Evolutionary conservation across 306 rosid genomes (phyloP).

Genomic region (Castanea crenata): DNA sequence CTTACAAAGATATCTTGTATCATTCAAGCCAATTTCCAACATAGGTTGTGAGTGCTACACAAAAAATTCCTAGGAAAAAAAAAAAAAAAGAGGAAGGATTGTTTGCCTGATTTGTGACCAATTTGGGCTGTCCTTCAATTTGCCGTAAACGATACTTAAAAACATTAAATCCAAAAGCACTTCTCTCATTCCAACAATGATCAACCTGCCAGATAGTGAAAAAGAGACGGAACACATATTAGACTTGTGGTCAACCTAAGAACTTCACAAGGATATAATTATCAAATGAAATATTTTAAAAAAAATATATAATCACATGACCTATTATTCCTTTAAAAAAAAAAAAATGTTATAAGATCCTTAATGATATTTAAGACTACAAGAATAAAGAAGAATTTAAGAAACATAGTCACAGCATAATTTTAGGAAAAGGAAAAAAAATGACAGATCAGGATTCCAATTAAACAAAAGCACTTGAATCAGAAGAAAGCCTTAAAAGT

Average conservation of each 20-base stretch:
- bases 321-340: background rate
- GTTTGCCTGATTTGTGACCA: conserved; percentile 83
- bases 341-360: background rate
- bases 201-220: conserved; percentile 49
- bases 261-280: background rate
- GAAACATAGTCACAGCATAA: background rate
- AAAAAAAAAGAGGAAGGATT: background rate
- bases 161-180: conserved; percentile 83
- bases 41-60: background rate
- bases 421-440: background rate
- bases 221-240: background rate
- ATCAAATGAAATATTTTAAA: background rate
- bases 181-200: conserved; percentile 80
- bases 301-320: background rate
- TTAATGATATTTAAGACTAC: background rate
- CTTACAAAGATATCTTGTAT: background rate
- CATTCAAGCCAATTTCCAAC: background rate
- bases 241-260: background rate
- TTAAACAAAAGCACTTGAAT: background rate
- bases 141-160: conserved; percentile 81
- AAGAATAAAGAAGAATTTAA: background rate
- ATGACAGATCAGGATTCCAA: background rate
- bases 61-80: background rate
- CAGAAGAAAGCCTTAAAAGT: background rate
- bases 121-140: conserved; percentile 66